Evolutionary conservation across 2,329 filamentous ascomycete species (phyloP).

Genomic region (Remersonia thermophila): DNA sequence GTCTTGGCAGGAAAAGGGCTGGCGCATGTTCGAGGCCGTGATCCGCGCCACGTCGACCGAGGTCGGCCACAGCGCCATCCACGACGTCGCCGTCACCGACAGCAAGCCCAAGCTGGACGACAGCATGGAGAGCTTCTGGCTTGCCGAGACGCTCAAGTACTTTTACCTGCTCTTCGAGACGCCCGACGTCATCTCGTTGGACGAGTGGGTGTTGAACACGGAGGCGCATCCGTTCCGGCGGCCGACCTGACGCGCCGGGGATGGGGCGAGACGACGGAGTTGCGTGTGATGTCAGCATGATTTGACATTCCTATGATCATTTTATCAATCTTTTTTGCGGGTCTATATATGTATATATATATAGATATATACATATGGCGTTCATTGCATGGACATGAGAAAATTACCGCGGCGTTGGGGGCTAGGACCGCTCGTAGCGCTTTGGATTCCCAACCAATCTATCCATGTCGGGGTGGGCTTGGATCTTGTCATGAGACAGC

Average conservation of each 20-base stretch:
- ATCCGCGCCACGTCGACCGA: constrained; percentile 52
- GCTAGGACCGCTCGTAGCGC: too few species aligned
- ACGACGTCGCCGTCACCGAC: constrained; percentile 37
- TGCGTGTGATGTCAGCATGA: too few species aligned
- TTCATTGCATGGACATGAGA: too few species aligned
- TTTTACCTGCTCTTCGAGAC: constrained; percentile 72
- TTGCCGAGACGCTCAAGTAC: constrained; percentile 85
- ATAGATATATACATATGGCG: too few species aligned
- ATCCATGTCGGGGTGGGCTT: too few species aligned
- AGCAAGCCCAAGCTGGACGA: constrained; percentile 25
- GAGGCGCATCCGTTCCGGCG: constrained; percentile 48
- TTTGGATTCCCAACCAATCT: too few species aligned
- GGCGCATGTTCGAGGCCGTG: constrained; percentile 71
- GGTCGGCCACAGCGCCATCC: constrained; percentile 57
- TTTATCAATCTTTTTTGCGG: too few species aligned
- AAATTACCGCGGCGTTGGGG: too few species aligned
- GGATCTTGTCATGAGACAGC: too few species aligned
- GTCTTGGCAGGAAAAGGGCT: constrained; percentile 67
- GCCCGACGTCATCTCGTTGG: constrained; percentile 52
- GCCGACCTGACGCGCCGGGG: constrained; percentile 27
- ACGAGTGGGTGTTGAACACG: constrained; percentile 56
- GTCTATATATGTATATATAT: background rate
- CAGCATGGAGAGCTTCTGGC: constrained; percentile 81
- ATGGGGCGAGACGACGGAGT: too few species aligned
- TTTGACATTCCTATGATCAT: too few species aligned